Evolutionary conservation across 164 flowering plant species (phyloP).

Genomic region (Kalanchoe fedtschenkoi): DNA sequence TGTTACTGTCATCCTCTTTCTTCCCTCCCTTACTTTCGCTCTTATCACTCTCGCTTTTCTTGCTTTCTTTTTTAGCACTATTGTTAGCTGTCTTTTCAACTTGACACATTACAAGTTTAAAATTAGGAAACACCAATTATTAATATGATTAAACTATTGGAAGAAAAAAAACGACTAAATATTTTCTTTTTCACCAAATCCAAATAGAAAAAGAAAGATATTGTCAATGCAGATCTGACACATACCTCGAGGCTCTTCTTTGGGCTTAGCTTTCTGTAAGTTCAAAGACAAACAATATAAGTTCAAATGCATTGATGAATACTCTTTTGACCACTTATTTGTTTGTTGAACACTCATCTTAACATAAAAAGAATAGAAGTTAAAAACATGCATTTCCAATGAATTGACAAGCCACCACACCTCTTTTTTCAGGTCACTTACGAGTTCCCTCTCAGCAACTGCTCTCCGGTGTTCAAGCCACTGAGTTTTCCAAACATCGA

Average conservation of each 20-base stretch:
- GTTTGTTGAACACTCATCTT: background rate
- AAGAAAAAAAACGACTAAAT: no score
- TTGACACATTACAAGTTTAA: background rate
- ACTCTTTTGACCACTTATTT: background rate
- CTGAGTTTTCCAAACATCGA: slow-evolving; percentile 66
- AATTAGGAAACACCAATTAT: background rate
- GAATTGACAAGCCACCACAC: slow-evolving; percentile 13
- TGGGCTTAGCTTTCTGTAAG: slow-evolving; percentile 42
- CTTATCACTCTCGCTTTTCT: slow-evolving; percentile 14
- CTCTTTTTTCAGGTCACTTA: slow-evolving; percentile 38
- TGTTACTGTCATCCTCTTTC: slow-evolving; percentile 13
- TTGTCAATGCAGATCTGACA: background rate
- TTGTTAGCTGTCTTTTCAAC: slow-evolving; percentile 18
- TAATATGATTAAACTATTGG: background rate
- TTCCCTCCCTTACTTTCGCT: slow-evolving; percentile 11
- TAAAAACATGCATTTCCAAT: background rate
- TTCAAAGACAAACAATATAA: background rate
- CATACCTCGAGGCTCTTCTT: slow-evolving; percentile 41
- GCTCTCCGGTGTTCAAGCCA: slow-evolving; percentile 68
- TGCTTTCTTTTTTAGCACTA: slow-evolving; percentile 12
- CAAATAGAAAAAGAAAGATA: background rate
- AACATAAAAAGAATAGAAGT: background rate
- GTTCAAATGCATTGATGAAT: background rate
- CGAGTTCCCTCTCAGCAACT: slow-evolving; percentile 49
- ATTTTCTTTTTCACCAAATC: background rate